Evolutionary conservation across 2,329 filamentous ascomycete species (phyloP), one percentile per base, ranked within the genome.

Genomic region (Diaporthe caulivora): DNA sequence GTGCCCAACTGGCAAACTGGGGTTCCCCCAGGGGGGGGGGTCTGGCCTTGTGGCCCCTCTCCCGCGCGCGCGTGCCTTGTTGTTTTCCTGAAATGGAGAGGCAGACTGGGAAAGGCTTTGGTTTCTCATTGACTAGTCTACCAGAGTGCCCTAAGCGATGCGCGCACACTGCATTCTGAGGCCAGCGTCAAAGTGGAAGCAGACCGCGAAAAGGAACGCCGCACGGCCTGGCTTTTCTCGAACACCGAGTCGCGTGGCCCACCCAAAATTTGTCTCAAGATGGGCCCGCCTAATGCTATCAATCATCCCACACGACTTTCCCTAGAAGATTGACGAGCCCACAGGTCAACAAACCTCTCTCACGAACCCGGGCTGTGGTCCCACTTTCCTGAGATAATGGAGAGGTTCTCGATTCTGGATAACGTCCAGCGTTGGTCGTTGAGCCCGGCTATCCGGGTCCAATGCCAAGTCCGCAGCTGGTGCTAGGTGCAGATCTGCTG

Each of bases 391-490:
- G 26, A 37, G 44, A 51, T 51, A 40, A 51, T 37, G 37, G 29
- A 65, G 37, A 51, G 42, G 29, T 15, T 65, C 68, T 60, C 24
- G 6, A 40, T 40, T 10, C 65, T 69, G 37, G 37, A 58, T 37
- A n/a, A 29, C 26, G n/a, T 47, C 44, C 34, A 53, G 29, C 31
- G 15, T 62, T 60, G 49, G 44, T 34, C 54, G 54, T 70, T 70
- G 40, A 69, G 60, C 51, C 62, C 62, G 21, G 44, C 62, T 49
- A 37, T 31, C 42, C 31, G 62, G 62, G 31, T 71, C 67, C 26
- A 49, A 49, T n/a, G 68, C 68, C 68, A 71, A 62, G 68, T 53
- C 68, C 44, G 24, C 44, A 58, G 68, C 31, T 71, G 55, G 44
- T 71, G 49, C 55, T 71, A 65, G 42, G 18, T 51, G 62, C 44